These are phyloP conservation scores for Pythium monospermum DNA, from an alignment of 352 stramenopile species.

Conservation along the genomic window DNA sequence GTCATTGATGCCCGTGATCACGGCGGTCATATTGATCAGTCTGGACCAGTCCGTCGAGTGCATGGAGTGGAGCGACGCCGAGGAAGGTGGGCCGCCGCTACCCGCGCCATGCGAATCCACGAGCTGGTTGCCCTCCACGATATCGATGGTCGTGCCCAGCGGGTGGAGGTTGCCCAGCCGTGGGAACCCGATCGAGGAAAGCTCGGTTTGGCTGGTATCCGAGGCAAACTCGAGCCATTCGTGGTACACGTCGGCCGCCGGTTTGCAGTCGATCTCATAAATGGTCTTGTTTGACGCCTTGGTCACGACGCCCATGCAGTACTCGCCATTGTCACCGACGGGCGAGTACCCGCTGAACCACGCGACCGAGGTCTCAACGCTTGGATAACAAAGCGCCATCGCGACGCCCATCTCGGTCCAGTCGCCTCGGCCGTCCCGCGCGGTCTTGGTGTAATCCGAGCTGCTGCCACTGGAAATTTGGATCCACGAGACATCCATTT, in stretches of 20 bases:
- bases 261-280: conserved; percentile 82
- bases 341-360: conserved; percentile 88
- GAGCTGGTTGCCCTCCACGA: conserved; percentile 52
- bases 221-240: conserved; percentile 82
- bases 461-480: conserved; percentile 85
- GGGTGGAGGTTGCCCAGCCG: conserved; percentile 79
- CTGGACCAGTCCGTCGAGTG: conserved; percentile 77
- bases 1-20: conserved; percentile 83
- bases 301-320: conserved; percentile 85
- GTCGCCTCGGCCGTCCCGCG: conserved; percentile 61
- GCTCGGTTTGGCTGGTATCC: conserved; percentile 64
- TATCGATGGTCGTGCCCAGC: conserved; percentile 76
- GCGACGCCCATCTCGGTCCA: conserved; percentile 80
- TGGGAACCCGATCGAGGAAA: conserved; percentile 74
- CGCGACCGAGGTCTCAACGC: conserved; percentile 81
- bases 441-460: conserved; percentile 73
- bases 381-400: conserved; percentile 80
- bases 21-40: conserved; percentile 82
- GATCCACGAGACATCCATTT: conserved; percentile 73
- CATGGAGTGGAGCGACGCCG: conserved; percentile 67
- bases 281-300: conserved; percentile 83
- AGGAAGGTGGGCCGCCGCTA: conserved; percentile 38
- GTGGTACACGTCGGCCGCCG: conserved; percentile 76
- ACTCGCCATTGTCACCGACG: conserved; percentile 62
- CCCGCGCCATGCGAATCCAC: conserved; percentile 43